Conservation (phyloP, 371 early-diverging fungal genomes). For the Entomophthora muscae region DNA sequence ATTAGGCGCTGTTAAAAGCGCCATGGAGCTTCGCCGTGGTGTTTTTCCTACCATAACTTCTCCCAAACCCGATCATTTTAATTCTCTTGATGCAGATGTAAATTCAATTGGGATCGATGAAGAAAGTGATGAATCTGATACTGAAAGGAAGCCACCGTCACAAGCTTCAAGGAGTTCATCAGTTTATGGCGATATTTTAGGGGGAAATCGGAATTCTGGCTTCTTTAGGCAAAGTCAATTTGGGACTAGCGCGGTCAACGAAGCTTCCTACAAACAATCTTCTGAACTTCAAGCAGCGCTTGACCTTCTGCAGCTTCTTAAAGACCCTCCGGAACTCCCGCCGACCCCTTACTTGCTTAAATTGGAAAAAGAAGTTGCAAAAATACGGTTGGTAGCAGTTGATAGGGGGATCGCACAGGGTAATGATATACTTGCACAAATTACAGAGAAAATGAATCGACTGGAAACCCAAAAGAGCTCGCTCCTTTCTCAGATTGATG, state of each 20-base stretch:
- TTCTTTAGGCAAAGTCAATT: not conserved
- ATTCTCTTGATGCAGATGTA: not conserved
- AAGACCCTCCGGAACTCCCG: not conserved
- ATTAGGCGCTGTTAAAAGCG: not conserved
- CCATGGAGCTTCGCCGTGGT: not conserved
- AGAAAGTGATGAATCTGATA: not conserved
- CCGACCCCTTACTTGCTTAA: not conserved
- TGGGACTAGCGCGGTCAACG: not conserved
- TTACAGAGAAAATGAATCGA: not conserved
- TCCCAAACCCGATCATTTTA: not conserved
- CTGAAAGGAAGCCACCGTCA: not conserved
- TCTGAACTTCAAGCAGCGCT: not conserved
- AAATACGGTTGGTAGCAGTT: not conserved
- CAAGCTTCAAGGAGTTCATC: not conserved
- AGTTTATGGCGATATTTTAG: not conserved
- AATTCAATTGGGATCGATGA: not conserved
- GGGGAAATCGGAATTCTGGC: not conserved
- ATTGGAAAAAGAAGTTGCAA: not conserved
- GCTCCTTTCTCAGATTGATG: not conserved
- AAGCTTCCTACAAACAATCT: not conserved
- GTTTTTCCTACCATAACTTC: not conserved
- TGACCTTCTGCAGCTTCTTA: not conserved
- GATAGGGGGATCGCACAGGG: not conserved
- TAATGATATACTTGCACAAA: not conserved
- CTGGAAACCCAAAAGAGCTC: not conserved